A percentile compares a stretch with the other conserved stretches of the same genome.
Evolutionary conservation across 208 protist genomes (phyloP).

Genomic region (Trypanosoma grayi): DNA sequence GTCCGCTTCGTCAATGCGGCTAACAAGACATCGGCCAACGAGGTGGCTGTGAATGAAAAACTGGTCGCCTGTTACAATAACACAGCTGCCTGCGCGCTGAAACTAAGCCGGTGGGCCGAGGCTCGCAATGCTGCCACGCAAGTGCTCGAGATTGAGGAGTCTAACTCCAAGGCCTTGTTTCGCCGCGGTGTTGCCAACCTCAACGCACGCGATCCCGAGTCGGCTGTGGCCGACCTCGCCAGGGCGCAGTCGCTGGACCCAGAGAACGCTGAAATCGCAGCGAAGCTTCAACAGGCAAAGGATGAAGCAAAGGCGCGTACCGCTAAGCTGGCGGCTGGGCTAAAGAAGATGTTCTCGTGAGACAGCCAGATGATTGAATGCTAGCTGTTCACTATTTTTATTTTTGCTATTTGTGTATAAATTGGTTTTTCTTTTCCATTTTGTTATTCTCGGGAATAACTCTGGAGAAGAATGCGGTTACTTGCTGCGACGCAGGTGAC

Average conservation of each 20-base stretch:
- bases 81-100: conserved; percentile 71
- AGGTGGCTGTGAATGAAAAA: conserved; percentile 52
- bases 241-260: conserved; percentile 64
- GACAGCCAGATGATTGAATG: not conserved
- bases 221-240: conserved; percentile 61
- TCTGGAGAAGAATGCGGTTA: too few species aligned
- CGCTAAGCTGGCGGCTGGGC: conserved; percentile 69
- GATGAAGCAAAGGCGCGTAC: conserved; percentile 69
- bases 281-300: conserved; percentile 76
- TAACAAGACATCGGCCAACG: conserved; percentile 41
- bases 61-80: conserved; percentile 89
- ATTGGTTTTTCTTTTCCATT: conserved; percentile 21
- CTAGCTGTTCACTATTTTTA: conserved; percentile 4
- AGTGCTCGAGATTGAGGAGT: conserved; percentile 63
- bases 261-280: conserved; percentile 63
- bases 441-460: too few species aligned
- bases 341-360: conserved; percentile 90
- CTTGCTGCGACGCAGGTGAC: too few species aligned
- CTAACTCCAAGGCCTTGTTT: conserved; percentile 88
- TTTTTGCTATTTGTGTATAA: conserved; percentile 13
- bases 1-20: conserved; percentile 55
- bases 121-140: conserved; percentile 50
- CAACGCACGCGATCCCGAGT: conserved; percentile 50
- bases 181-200: conserved; percentile 75
- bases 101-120: conserved; percentile 51